Evolutionary conservation across 192 early-diverging fungal genomes (phyloP), one percentile per base, ranked within the genome.

Genomic region (Rhizoclosmatium globosum): DNA sequence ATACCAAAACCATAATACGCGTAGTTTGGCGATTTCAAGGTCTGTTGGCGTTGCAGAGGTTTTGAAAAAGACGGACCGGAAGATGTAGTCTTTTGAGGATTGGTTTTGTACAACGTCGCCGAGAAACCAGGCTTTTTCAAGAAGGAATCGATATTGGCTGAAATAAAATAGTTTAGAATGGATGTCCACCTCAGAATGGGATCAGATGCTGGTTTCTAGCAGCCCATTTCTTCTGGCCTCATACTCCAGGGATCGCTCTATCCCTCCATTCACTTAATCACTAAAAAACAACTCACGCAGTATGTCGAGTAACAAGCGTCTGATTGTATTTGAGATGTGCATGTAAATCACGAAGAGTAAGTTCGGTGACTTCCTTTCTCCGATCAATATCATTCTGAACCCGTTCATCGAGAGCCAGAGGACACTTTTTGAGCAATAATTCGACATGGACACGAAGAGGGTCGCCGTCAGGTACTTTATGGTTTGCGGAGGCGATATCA

Each of bases 1-100:
- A 80, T 93, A 92, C 94, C 95, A 99, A 83, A 90, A 91, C 96
- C 96, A 99, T 60, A 90, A 91, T 75, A 70, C 48, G 67, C 66
- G 60, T 15, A 85, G 60, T 47, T 78, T 77, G 38, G 69, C 6
- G 64, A 81, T 64, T 7, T 80, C 69, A 60, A 83, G 9, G 23
- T 65, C 48, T 19, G 74, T 81, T 4, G 38, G 13, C 53, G 78
- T 74, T 15, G 69, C 74, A 11, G 4, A 44, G 19, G 82, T 46
- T 23, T 74, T 73, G 3, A 82, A 57, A 39, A 77, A 75, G 15
- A 68, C 43, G 1, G 86, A 87, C 59, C 83, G 73, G 47, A 85
- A 79, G 45, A 74, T 70, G 71, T 84, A 87, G 41, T 93, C 90
- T 19, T 86, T 84, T 76, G 90, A 93, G 11, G 84, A 86, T 60